Conservation (phyloP, 768 basidiomycete genomes). For the Tylopilus plumbeoviolaceoides region DNA sequence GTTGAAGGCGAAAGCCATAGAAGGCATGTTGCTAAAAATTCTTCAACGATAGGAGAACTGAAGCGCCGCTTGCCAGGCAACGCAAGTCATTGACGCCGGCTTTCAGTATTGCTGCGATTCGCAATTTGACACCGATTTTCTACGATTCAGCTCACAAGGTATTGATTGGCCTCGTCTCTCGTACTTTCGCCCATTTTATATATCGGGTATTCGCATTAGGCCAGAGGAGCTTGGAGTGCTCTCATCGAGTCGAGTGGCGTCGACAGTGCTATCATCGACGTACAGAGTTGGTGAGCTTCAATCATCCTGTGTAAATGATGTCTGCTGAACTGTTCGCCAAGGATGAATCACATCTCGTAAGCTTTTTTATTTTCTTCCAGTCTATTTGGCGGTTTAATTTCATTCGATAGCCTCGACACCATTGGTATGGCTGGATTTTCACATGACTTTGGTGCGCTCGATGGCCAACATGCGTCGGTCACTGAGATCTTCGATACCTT, state of each 20-base stretch:
- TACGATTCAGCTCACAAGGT: conserved; percentile 43
- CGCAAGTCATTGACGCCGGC: conserved; percentile 38
- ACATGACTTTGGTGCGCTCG: conserved; percentile 41
- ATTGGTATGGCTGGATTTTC: conserved; percentile 45
- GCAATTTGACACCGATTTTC: conserved; percentile 34
- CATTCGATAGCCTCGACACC: conserved; percentile 34
- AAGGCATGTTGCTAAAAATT: conserved; percentile 27
- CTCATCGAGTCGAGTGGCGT: conserved; percentile 19
- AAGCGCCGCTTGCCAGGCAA: conserved; percentile 21
- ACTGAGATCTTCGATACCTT: conserved; percentile 26
- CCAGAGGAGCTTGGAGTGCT: conserved; percentile 31
- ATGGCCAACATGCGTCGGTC: conserved; percentile 30
- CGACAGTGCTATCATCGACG: conserved; percentile 38
- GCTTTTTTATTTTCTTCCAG: background rate
- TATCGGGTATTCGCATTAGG: conserved; percentile 10
- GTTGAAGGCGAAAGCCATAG: conserved; percentile 39
- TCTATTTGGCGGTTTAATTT: background rate
- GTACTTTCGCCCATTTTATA: background rate
- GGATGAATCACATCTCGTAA: conserved; percentile 36
- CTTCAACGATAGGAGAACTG: conserved; percentile 31
- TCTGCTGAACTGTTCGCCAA: background rate
- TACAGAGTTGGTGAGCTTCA: conserved; percentile 40
- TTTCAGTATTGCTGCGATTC: conserved; percentile 40
- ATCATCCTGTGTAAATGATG: background rate
- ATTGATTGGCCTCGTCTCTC: background rate